A percentile compares a stretch with the other conserved stretches of the same genome.
Evolutionary conservation across 2,329 filamentous ascomycete genomes (phyloP).

Genomic region (Pseudogymnoascus sp.): DNA sequence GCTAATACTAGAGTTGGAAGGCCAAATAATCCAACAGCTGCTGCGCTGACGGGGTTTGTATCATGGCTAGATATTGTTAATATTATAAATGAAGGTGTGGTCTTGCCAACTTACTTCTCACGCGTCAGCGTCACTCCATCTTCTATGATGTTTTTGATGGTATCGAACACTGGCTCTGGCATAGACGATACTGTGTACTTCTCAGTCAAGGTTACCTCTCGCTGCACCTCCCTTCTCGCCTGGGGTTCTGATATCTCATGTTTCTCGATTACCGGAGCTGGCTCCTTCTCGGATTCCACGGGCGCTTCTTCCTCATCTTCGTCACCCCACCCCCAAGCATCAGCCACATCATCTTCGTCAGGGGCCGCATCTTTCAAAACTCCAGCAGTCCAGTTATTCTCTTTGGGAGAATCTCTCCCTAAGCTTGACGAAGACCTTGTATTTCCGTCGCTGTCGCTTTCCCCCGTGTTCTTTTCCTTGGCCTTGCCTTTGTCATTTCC

Average conservation of each 20-base stretch:
- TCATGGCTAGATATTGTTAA: slow-evolving; percentile 29
- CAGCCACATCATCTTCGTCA: slow-evolving; percentile 27
- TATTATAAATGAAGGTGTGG: background rate
- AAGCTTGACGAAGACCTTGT: slow-evolving; percentile 37
- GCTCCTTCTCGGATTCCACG: slow-evolving; percentile 16
- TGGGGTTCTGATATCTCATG: background rate
- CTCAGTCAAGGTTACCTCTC: slow-evolving; percentile 73
- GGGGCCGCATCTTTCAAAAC: background rate
- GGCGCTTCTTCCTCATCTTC: slow-evolving; percentile 42
- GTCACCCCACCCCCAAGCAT: slow-evolving; percentile 76
- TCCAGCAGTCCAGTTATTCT: slow-evolving; percentile 18
- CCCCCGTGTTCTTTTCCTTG: background rate
- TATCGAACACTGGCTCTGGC: slow-evolving; percentile 65
- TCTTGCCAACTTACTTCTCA: slow-evolving; percentile 33
- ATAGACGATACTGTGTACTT: slow-evolving; percentile 83
- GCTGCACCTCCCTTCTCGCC: slow-evolving; percentile 21
- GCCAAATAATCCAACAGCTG: slow-evolving; percentile 60
- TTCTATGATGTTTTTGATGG: slow-evolving; percentile 52
- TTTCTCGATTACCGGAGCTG: background rate
- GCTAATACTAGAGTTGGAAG: slow-evolving; percentile 65
- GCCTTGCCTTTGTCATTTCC: background rate
- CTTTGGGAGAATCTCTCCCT: slow-evolving; percentile 31
- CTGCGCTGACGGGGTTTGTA: slow-evolving; percentile 53
- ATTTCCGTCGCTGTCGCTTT: slow-evolving; percentile 18
- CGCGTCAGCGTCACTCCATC: slow-evolving; percentile 53